These are phyloP conservation scores for Rosa hybrid DNA, from an alignment of 331 rosid genomes.

Conservation along the genomic window DNA sequence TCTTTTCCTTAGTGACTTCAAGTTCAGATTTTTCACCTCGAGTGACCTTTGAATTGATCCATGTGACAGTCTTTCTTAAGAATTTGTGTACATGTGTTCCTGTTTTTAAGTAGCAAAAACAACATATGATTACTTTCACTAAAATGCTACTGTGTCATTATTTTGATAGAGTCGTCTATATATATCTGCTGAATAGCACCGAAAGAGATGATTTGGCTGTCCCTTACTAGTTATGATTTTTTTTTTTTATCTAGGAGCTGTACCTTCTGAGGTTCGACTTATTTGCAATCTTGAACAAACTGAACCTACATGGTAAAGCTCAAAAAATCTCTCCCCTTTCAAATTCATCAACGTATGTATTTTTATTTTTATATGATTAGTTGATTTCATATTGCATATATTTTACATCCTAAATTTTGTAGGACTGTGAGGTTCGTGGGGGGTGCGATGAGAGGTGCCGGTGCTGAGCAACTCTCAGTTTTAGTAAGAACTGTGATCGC, in stretches of 20 bases:
- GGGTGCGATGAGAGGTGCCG: conserved; percentile 95
- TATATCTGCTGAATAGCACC: conserved; percentile 4
- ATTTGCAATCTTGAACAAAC: conserved; percentile 83
- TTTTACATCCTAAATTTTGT: conserved; percentile 19
- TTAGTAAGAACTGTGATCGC: conserved; percentile 84
- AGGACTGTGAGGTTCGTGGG: conserved; percentile 90
- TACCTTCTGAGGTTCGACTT: conserved; percentile 80
- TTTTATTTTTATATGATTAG: not conserved
- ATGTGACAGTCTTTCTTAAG: not conserved
- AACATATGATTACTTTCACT: not conserved
- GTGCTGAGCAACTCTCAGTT: conserved; percentile 93
- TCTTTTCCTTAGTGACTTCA: not conserved
- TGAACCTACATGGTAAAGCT: conserved; percentile 75
- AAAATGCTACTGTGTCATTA: not conserved
- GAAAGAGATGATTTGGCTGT: conserved; percentile 1
- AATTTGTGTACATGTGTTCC: not conserved
- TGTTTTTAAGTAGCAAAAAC: not conserved
- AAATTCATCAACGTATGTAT: not conserved
- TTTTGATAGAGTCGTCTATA: conserved; percentile 15
- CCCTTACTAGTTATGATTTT: conserved; percentile 9
- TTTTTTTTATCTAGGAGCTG: conserved; percentile 48
- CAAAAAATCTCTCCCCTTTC: conserved; percentile 1
- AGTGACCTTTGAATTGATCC: conserved; percentile 2
- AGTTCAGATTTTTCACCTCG: not conserved
- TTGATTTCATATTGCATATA: not conserved